phyloP scores from a whole-genome alignment of 2,329 filamentous ascomycete genomes.

The Fusarium subglutinans region DNA sequence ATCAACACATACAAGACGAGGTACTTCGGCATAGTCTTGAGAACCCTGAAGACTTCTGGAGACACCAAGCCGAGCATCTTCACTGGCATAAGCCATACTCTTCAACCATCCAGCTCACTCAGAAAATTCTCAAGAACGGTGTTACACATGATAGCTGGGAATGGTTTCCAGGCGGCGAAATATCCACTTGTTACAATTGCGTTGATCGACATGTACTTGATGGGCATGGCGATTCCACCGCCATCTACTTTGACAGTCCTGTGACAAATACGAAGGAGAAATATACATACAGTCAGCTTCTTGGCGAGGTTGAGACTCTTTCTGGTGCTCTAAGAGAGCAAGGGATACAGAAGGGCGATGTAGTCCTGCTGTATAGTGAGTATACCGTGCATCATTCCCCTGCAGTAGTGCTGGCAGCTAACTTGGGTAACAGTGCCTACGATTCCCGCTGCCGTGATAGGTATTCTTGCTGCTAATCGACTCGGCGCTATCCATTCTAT shows the following conservation, averaged over 20 bases:
- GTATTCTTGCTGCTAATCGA: slow-evolving; percentile 81
- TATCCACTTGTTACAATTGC: slow-evolving; percentile 93
- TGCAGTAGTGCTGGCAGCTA: neutral
- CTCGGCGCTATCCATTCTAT: slow-evolving; percentile 90
- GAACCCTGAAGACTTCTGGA: slow-evolving; percentile 81
- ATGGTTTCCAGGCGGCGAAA: slow-evolving; percentile 90
- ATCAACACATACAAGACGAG: slow-evolving; percentile 57
- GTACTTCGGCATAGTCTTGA: slow-evolving; percentile 67
- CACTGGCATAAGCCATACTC: slow-evolving; percentile 83
- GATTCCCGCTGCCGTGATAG: slow-evolving; percentile 89
- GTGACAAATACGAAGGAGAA: slow-evolving; percentile 78
- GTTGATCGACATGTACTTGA: slow-evolving; percentile 86
- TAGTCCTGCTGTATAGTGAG: slow-evolving; percentile 89
- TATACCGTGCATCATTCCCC: slow-evolving; percentile 6
- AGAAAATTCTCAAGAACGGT: slow-evolving; percentile 71
- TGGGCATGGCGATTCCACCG: slow-evolving; percentile 77
- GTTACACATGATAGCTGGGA: slow-evolving; percentile 79
- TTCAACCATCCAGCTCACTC: slow-evolving; percentile 65
- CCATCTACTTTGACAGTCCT: slow-evolving; percentile 89
- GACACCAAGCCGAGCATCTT: slow-evolving; percentile 75
- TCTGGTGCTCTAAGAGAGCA: slow-evolving; percentile 85
- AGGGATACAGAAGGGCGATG: slow-evolving; percentile 83
- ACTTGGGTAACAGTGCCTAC: slow-evolving; percentile 79
- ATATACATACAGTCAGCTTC: slow-evolving; percentile 78
- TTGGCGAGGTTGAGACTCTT: slow-evolving; percentile 82